phyloP scores from a whole-genome alignment of 495 filamentous ascomycete genomes.

The Rhizodiscina lignyota region DNA sequence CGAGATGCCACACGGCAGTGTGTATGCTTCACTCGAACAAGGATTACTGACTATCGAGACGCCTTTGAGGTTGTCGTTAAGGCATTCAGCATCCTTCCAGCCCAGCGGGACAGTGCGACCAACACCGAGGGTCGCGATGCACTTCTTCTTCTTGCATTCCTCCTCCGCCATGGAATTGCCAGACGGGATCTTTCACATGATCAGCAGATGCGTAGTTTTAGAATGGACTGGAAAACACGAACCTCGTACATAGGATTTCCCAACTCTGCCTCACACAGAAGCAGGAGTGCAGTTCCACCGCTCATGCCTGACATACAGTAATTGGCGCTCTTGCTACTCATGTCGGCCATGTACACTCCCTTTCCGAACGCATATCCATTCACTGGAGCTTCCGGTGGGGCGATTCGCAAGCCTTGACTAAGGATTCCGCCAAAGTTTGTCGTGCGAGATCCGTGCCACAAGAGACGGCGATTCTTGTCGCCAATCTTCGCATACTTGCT shows the following conservation, averaged over 20 bases:
- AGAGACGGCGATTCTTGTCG: conserved; percentile 42
- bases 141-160: conserved; percentile 38
- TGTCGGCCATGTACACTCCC: conserved; percentile 82
- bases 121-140: conserved; percentile 49
- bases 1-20: conserved; percentile 5
- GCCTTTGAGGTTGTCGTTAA: conserved; percentile 45
- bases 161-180: conserved; percentile 44
- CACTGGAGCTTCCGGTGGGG: conserved; percentile 66
- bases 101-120: conserved; percentile 39
- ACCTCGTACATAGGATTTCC: conserved; percentile 51
- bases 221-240: too few species aligned
- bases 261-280: conserved; percentile 70
- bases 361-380: conserved; percentile 75
- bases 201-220: conserved; percentile 43
- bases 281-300: conserved; percentile 33
- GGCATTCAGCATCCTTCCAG: conserved; percentile 61
- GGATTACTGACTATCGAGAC: conserved; percentile 39
- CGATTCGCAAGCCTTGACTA: conserved; percentile 70
- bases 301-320: conserved; percentile 44
- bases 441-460: conserved; percentile 70
- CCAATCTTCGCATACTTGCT: conserved; percentile 27
- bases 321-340: conserved; percentile 58
- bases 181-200: conserved; percentile 30
- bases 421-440: conserved; percentile 78
- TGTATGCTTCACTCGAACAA: conserved; percentile 1